Conservation (phyloP, 164 flowering plant genomes). For the Chimonanthus praecox region DNA sequence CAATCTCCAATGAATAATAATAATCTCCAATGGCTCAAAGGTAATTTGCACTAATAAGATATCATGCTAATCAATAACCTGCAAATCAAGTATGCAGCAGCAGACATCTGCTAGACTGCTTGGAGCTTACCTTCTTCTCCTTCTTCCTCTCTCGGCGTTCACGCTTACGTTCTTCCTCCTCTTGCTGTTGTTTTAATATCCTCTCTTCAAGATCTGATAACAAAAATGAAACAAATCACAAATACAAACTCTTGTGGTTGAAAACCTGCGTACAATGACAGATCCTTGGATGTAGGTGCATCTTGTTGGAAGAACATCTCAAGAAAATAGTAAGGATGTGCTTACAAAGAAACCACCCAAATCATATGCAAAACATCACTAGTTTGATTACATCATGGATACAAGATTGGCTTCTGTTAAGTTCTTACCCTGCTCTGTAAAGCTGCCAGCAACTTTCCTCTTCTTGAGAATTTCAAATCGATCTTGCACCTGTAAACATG, state of each 20-base stretch:
- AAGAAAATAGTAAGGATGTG: neutral
- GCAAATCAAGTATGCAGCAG: no score
- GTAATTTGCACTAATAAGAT: no score
- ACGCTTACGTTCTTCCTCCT: constrained; percentile 90
- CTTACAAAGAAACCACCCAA: neutral
- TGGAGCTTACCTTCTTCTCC: constrained; percentile 80
- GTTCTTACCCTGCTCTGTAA: constrained; percentile 75
- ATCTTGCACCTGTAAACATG: constrained; percentile 65
- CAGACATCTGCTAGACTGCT: neutral
- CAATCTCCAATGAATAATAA: no score
- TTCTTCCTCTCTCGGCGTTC: constrained; percentile 84
- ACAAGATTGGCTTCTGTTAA: neutral
- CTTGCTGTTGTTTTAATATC: constrained; percentile 78
- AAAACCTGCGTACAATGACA: neutral
- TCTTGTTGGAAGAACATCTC: neutral
- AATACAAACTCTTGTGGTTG: neutral
- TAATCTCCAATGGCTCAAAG: no score
- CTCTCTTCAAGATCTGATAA: constrained; percentile 80
- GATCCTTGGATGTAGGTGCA: neutral
- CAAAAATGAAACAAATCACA: neutral
- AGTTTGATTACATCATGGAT: neutral
- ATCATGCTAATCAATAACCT: no score
- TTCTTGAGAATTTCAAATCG: constrained; percentile 90
- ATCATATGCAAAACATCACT: neutral
- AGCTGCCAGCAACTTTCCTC: constrained; percentile 60